Conservation (phyloP, 208 protist species). For the Trypanosoma mega region DNA sequence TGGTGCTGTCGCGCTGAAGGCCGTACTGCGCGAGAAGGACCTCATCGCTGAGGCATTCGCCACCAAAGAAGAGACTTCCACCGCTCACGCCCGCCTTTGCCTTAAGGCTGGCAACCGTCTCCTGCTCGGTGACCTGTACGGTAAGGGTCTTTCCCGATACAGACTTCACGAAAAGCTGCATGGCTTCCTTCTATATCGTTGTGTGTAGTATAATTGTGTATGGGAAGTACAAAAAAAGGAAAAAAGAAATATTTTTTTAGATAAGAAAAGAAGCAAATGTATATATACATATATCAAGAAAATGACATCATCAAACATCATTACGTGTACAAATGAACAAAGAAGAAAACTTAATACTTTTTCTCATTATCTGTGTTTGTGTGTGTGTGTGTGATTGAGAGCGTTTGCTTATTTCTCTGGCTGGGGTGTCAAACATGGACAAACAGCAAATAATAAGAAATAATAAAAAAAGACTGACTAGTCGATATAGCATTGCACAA, state of each 20-base stretch:
- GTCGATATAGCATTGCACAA: no score
- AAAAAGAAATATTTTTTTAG: conserved; percentile 1
- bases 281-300: conserved; percentile 8
- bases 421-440: no score
- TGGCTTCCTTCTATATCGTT: conserved; percentile 63
- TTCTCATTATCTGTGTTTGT: no score
- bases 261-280: not conserved
- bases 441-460: no score
- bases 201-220: conserved; percentile 1
- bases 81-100: conserved; percentile 65
- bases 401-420: no score
- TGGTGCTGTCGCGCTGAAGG: conserved; percentile 84
- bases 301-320: conserved; percentile 1
- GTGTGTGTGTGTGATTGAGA: no score
- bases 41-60: conserved; percentile 82
- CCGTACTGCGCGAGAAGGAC: conserved; percentile 65
- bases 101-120: conserved; percentile 86
- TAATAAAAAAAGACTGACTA: no score
- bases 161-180: conserved; percentile 95
- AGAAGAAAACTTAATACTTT: no score
- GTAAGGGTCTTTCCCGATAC: conserved; percentile 86
- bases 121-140: conserved; percentile 79
- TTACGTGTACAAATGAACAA: conserved; percentile 1
- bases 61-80: conserved; percentile 87
- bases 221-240: not conserved